phyloP scores from a whole-genome alignment of 73 alveolate species.

The Uronychia setigera region DNA sequence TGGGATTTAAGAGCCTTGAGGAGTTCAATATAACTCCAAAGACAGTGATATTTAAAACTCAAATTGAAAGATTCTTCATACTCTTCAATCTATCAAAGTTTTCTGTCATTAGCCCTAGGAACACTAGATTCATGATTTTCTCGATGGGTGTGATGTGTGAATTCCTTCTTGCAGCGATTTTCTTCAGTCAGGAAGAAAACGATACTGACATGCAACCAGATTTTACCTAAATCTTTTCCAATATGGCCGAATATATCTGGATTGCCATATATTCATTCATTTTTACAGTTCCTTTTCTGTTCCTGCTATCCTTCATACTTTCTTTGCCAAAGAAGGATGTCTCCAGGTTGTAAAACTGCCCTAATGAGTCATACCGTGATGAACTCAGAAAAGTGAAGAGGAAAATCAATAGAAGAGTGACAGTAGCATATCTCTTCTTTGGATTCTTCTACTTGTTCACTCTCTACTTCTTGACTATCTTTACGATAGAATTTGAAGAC shows the following conservation, averaged over 20 bases:
- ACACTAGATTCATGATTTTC: not conserved
- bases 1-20: not conserved
- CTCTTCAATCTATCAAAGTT: not conserved
- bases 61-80: not conserved
- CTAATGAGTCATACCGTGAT: not conserved
- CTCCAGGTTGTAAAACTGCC: not conserved
- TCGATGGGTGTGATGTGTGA: not conserved
- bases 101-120: not conserved
- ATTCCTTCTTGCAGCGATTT: not conserved
- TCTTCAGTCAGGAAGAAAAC: not conserved
- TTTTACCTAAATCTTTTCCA: not conserved
- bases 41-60: not conserved
- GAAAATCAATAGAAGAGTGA: not conserved
- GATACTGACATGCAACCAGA: not conserved
- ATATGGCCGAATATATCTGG: not conserved
- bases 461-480: not conserved
- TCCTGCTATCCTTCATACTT: not conserved
- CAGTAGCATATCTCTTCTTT: not conserved
- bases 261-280: not conserved
- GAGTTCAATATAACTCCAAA: not conserved
- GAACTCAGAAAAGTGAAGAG: not conserved
- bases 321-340: not conserved
- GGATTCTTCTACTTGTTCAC: not conserved
- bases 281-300: not conserved
- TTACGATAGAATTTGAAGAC: too few species aligned